phyloP scores from a whole-genome alignment of 768 basidiomycete species.

The Pleurotus djamor region DNA sequence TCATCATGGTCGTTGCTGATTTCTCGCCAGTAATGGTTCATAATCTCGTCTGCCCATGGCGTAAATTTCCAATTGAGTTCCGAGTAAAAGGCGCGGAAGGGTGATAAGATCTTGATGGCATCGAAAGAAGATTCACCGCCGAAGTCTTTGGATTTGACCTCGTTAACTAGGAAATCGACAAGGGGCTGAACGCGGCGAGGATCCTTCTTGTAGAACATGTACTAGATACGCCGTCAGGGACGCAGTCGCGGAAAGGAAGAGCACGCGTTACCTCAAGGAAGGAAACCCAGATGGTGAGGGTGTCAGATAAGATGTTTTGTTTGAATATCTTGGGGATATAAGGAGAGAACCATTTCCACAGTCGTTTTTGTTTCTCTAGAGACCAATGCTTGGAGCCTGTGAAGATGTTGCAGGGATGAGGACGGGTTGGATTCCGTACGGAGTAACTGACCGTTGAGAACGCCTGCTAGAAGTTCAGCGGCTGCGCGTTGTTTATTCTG shows the following conservation, averaged over 20 bases:
- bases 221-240: conserved; percentile 35
- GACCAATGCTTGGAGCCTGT: conserved; percentile 89
- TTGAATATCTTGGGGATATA: conserved; percentile 62
- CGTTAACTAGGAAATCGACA: conserved; percentile 66
- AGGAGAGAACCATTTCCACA: conserved; percentile 84
- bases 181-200: conserved; percentile 81
- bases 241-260: not conserved
- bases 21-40: conserved; percentile 71
- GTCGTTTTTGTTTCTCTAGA: conserved; percentile 52
- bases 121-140: conserved; percentile 84
- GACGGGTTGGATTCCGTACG: no score
- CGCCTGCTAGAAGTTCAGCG: conserved; percentile 78
- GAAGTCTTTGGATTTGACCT: conserved; percentile 70
- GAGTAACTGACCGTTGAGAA: conserved; percentile 61
- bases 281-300: conserved; percentile 71
- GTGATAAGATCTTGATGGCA: conserved; percentile 65
- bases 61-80: conserved; percentile 79
- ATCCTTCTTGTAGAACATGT: conserved; percentile 76
- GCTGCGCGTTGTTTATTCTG: conserved; percentile 88
- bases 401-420: no score
- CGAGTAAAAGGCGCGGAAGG: conserved; percentile 71
- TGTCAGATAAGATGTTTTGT: conserved; percentile 80
- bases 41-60: conserved; percentile 70
- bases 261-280: conserved; percentile 59
- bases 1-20: conserved; percentile 80